Evolutionary conservation across 2,329 filamentous ascomycete genomes (phyloP), one percentile per base, ranked within the genome.

Genomic region (Xylaria sp.): DNA sequence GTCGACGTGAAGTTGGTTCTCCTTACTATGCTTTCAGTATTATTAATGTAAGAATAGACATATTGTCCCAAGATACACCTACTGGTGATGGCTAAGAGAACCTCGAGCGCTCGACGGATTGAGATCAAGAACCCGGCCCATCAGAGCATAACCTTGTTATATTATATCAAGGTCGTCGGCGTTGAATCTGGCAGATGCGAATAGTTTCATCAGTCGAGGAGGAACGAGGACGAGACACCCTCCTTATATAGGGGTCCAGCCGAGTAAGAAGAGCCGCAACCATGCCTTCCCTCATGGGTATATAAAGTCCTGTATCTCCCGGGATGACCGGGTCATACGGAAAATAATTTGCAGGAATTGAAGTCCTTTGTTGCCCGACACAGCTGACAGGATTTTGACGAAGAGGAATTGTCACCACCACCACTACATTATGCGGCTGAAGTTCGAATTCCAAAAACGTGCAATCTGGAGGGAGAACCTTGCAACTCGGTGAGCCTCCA

Each of bases 301-400:
- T 39, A 57, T 12, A 28, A 39, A 10, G 43, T 57, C 41, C 25
- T 13, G 25, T 48, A 43, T 56, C 31, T 20, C 28, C 49, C 48
- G n/a, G 23, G 23, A 28, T 51, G 10, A 9, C 20, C 41, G n/a
- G 51, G 66, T 63, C 58, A 66, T 57, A 59, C 52, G 61, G 33
- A 25, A 46, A 39, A 46, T 15, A 52, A 41, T 36, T 36, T 58
- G 67, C 25, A 51, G 20, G 18, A 36, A 4, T 43, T 18, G 20
- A 15, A 39, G 51, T 51, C 33, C 56, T 61, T 46, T 64, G 57
- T 28, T 59, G 57, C 52, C 54, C 13, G 49, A 67, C 15, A 18
- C 3, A 20, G 62, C 62, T 43, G 59, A 66, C 57, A 5, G 23
- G 28, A 20, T 43, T 18, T 48, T 48, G n/a, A 48, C n/a, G 20